Conservation (phyloP, 148 eudicot species). For the Silene uniflora region DNA sequence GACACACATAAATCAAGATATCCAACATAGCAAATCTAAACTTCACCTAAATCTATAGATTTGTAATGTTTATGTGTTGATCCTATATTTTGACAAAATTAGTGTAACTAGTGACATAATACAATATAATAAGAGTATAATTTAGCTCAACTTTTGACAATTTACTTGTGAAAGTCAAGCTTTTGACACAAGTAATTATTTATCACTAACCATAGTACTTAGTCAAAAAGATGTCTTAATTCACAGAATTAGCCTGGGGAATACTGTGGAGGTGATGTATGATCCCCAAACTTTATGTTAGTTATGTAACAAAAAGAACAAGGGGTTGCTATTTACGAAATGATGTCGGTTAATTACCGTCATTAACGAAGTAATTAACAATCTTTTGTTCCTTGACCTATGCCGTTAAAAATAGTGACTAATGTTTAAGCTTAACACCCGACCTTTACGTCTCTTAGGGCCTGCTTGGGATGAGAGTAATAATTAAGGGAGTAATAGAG, state of each 20-base stretch:
- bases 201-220: background rate
- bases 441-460: background rate
- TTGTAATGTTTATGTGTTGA: constrained; percentile 19
- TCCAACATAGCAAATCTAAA: background rate
- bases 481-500: too few species aligned
- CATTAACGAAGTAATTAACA: background rate
- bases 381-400: background rate
- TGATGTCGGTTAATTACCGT: constrained; percentile 4
- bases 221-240: background rate
- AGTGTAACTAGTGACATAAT: background rate
- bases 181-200: constrained; percentile 7
- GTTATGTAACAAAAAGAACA: background rate
- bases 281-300: background rate
- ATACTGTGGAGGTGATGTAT: background rate
- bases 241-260: constrained; percentile 10
- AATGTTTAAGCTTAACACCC: too few species aligned
- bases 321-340: background rate
- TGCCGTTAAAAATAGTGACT: too few species aligned
- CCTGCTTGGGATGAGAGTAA: too few species aligned
- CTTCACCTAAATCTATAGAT: constrained; percentile 19
- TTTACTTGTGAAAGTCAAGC: background rate
- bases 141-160: background rate
- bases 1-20: constrained; percentile 21
- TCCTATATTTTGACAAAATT: constrained; percentile 13
- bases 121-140: too few species aligned